Evolutionary conservation across 2,329 filamentous ascomycete species (phyloP), one percentile per base, ranked within the genome.

Genomic region (Lomentospora prolificans): DNA sequence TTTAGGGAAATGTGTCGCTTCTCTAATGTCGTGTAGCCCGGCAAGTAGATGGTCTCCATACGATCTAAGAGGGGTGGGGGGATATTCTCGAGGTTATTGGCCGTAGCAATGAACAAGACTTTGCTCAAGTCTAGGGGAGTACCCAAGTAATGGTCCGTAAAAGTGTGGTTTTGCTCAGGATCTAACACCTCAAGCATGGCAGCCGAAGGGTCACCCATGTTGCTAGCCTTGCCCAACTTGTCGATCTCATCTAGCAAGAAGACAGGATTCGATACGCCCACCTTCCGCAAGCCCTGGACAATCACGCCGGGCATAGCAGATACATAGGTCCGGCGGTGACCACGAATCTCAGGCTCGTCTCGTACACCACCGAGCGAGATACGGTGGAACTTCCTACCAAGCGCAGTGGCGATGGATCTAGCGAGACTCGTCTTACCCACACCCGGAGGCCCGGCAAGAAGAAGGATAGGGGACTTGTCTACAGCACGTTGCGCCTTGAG

Each of bases 171-270:
- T 72, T 99, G 94, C 69, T 99, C 94, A 0, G 94, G 94, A 65
- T 99, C 94, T 50, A 99, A 78, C 9, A 99, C 94, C 70, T 99
- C 94, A 12, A 99, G 83, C 92, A 99, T 96, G 7, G 94, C 94
- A 22, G 94, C 94, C 19, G 90, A 95, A 3, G 94, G 94, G 65
- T 99, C 94, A 41, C 94, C 94, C 62, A 99, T 91, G 69, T 94
- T 87, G 68, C 92, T 97, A 33, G 89, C 85, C 58, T 85, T 84
- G 60, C 91, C 90, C 59, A 99, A 81, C 77, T 99, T 99, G 76
- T 99, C 94, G 62, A 99, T 96, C 73, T 99, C 94, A 66, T 99
- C 94, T 10, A 99, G 83, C 50, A 99, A 74, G 72, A 99, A 89
- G 57, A 99, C 92, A 0, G 94, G 94, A 66, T 99, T 99, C 2